Base-by-base conservation (phyloP, 1,284 basidiomycete species). In the Ceratobasidium sp. region DNA sequence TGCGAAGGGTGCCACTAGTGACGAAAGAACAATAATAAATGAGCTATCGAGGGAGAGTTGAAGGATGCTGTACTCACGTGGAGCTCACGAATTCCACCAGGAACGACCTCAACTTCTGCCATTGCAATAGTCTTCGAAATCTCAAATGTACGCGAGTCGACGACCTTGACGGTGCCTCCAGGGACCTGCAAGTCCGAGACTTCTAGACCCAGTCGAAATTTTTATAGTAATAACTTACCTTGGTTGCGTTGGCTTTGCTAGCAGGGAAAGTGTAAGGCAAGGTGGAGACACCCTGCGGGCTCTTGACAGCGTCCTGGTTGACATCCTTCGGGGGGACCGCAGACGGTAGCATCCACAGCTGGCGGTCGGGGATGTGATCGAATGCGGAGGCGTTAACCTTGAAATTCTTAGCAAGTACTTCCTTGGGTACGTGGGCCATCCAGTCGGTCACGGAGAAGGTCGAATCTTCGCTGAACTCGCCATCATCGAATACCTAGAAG, bases 1-100 rank as follows among this genome's bases (percentile, higher is more conserved):
- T 91, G 87, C 55, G 90, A 92, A 7, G 92, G 91, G 82, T 93
- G 92, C 92, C 92, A 94, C 89, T 93, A 66, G 44, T 27, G 30
- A 14, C 8, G 82, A 75, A 65, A 20, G 30, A 35, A 79, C 50
- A 8, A 16, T 44, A 50, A 6, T 70, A 44, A 67, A 3, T n/a
- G 52, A 77, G 8, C 77, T 12, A 20, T 77, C 59, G 30, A 44
- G 54, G 20, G 27, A 8, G 38, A 68, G 2, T 52, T 60, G n/a
- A 48, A 71, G 55, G 79, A n/a, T 55, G 38, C 6, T n/a, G 80
- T 74, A 83, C 87, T 82, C 77, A 90, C 89, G 78, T 91, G 90
- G 77, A 90, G 85, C 80, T 90, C 89, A 62, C 87, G 44, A 94
- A 66, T 66, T 23, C 65, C 65, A 50, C 65, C 65, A 18, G 38